phyloP scores from a whole-genome alignment of 2,329 filamentous ascomycete species.

The Fusarium tricinctum region DNA sequence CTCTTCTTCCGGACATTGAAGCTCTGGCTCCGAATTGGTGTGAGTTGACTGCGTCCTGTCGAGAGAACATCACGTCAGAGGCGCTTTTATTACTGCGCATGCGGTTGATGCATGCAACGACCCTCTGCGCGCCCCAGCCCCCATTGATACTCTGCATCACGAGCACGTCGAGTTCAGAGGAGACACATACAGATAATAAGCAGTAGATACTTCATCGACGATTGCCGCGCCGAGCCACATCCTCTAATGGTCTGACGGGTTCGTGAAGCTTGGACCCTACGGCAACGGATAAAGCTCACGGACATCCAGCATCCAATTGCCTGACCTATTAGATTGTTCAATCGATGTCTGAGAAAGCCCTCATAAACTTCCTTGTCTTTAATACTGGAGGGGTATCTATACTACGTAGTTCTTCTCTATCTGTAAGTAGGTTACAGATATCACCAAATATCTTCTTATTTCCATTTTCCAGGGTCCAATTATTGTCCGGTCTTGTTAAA shows the following conservation, averaged over 20 bases:
- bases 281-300: slow-evolving; percentile 22
- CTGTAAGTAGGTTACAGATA: not conserved
- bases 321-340: slow-evolving; percentile 28
- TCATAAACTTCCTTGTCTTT: slow-evolving; percentile 18
- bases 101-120: slow-evolving; percentile 41
- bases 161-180: slow-evolving; percentile 27
- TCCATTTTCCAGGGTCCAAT: slow-evolving; percentile 27
- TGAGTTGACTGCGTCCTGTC: slow-evolving; percentile 1
- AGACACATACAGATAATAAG: slow-evolving; percentile 23
- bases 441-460: not conserved
- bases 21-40: slow-evolving; percentile 6
- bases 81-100: slow-evolving; percentile 31
- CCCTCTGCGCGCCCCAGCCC: slow-evolving; percentile 32
- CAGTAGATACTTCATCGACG: slow-evolving; percentile 30
- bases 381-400: slow-evolving; percentile 28
- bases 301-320: slow-evolving; percentile 17
- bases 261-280: slow-evolving; percentile 13
- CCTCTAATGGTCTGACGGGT: slow-evolving; percentile 22
- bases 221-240: slow-evolving; percentile 14
- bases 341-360: slow-evolving; percentile 16
- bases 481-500: slow-evolving; percentile 1
- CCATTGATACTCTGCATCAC: slow-evolving; percentile 40
- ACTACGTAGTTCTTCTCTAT: slow-evolving; percentile 6
- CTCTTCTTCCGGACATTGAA: not conserved
- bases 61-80: slow-evolving; percentile 39